Conservation (phyloP, 352 stramenopile genomes). For the Albugo laibachii region DNA sequence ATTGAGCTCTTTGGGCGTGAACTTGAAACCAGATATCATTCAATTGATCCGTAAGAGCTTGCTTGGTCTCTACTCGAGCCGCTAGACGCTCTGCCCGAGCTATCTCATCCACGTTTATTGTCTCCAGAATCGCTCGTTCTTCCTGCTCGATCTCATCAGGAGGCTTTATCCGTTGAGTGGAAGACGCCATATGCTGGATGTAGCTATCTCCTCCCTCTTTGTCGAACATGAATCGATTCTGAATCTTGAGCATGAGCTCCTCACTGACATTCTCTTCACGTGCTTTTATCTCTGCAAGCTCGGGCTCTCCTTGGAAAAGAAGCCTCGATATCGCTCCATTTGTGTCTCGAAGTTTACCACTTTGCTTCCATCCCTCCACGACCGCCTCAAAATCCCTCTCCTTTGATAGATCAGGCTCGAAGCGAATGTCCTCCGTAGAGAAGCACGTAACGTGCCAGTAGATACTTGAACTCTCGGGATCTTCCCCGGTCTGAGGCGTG, state of each 20-base stretch:
- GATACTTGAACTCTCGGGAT: slow-evolving; percentile 5
- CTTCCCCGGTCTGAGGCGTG: no score
- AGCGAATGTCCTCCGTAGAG: slow-evolving; percentile 35
- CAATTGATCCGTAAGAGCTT: background rate
- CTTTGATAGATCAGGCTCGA: slow-evolving; percentile 31
- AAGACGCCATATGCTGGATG: no score
- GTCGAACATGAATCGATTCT: no score
- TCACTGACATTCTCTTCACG: no score
- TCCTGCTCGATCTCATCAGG: no score
- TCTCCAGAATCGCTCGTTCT: no score
- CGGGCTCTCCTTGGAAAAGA: slow-evolving; percentile 20
- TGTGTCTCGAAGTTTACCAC: slow-evolving; percentile 27
- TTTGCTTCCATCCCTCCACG: slow-evolving; percentile 24
- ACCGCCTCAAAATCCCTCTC: slow-evolving; percentile 31
- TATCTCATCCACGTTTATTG: no score
- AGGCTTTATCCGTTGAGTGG: no score
- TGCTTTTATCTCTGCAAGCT: slow-evolving; percentile 1
- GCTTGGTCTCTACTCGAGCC: no score
- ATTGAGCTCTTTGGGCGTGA: slow-evolving; percentile 17
- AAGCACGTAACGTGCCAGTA: slow-evolving; percentile 35
- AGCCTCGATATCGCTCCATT: slow-evolving; percentile 29
- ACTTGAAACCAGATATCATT: background rate
- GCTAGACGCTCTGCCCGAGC: no score
- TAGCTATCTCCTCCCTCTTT: no score
- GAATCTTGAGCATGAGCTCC: no score